Evolutionary conservation across 495 filamentous ascomycete genomes (phyloP).

Genomic region (Neurospora pannonica): DNA sequence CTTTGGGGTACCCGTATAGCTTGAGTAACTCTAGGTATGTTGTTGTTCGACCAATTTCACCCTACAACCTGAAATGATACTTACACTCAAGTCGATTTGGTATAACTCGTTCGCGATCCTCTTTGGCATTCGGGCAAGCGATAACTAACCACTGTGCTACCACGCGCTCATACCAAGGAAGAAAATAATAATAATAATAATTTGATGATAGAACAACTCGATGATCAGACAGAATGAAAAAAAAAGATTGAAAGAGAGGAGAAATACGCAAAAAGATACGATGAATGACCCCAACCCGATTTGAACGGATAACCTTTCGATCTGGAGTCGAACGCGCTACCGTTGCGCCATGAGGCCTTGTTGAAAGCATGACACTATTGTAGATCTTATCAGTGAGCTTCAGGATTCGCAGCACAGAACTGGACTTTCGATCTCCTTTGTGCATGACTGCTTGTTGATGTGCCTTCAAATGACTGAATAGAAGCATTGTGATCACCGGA

Average conservation of each 20-base stretch:
- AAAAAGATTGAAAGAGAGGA: not conserved
- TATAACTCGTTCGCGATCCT: not conserved
- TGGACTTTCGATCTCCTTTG: not conserved
- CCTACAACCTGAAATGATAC: not conserved
- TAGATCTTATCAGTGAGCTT: not conserved
- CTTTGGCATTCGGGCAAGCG: not conserved
- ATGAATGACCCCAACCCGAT: not conserved
- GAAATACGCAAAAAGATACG: not conserved
- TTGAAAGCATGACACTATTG: not conserved
- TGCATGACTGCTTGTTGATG: not conserved
- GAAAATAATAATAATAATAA: not conserved
- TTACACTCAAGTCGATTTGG: not conserved
- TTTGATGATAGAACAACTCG: not conserved
- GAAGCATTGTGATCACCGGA: not conserved
- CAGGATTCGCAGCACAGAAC: not conserved
- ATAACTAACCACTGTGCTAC: not conserved
- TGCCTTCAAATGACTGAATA: not conserved
- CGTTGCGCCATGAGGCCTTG: conserved; percentile 23
- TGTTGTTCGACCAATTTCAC: not conserved
- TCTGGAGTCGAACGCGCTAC: conserved; percentile 39
- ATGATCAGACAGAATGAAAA: not conserved
- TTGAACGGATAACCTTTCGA: conserved; percentile 34
- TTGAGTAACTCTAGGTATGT: not conserved
- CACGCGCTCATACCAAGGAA: not conserved
- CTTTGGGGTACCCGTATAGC: not conserved